A percentile compares a stretch with the other conserved stretches of the same genome.
phyloP scores from a whole-genome alignment of 2,329 filamentous ascomycete genomes.

The Aureobasidium leucospermi region DNA sequence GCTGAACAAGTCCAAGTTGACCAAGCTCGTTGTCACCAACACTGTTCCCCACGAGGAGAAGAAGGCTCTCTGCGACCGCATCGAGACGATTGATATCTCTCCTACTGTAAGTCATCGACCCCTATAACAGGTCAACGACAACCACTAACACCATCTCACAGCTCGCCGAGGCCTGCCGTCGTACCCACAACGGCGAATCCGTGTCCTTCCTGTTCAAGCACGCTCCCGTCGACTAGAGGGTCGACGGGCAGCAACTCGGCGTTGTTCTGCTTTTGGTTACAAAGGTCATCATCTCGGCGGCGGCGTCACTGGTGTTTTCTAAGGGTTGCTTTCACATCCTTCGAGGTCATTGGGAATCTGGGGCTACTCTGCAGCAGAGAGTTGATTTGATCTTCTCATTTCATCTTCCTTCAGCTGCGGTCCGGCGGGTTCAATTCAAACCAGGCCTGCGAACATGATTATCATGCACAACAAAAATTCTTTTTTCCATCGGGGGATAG shows the following conservation, averaged over 20 bases:
- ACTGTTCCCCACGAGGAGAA: conserved; percentile 77
- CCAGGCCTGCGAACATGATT: too few species aligned
- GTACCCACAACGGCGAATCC: conserved; percentile 62
- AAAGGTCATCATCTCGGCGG: not conserved
- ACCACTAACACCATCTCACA: conserved; percentile 16
- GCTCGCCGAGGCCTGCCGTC: conserved; percentile 61
- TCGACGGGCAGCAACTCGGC: not conserved
- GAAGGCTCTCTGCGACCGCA: conserved; percentile 66
- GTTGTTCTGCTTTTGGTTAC: not conserved
- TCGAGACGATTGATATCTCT: conserved; percentile 88
- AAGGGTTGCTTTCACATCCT: not conserved
- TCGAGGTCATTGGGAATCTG: too few species aligned
- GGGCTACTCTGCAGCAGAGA: too few species aligned
- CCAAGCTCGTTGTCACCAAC: conserved; percentile 81
- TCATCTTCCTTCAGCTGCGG: too few species aligned
- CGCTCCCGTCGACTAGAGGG: conserved; percentile 40
- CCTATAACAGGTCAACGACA: too few species aligned
- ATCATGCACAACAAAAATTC: too few species aligned
- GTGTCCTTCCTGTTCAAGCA: conserved; percentile 64
- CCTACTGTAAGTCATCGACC: conserved; percentile 48
- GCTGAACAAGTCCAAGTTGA: conserved; percentile 69
- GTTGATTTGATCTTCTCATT: too few species aligned
- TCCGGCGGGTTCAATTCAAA: too few species aligned
- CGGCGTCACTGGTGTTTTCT: not conserved
- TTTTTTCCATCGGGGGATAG: too few species aligned